Percentiles rank a stretch among this genome's conserved stretches.
Conservation (phyloP, 352 stramenopile genomes). For the Pythium biforme region DNA sequence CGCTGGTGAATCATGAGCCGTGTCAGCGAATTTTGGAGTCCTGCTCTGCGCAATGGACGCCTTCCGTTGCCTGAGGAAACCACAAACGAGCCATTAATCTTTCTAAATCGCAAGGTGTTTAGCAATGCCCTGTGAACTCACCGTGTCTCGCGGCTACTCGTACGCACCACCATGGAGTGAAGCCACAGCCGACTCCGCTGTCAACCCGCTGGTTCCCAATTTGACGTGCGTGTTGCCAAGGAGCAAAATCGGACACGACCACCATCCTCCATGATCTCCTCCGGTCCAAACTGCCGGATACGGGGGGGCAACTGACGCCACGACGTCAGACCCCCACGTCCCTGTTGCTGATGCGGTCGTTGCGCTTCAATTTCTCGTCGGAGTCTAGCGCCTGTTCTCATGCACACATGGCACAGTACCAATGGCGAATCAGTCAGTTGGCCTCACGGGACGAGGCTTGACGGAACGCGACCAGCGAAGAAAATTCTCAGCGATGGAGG, state of each 20-base stretch:
- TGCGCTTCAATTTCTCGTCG: too few species aligned
- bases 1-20: neutral
- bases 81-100: neutral
- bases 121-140: neutral
- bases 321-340: conserved; percentile 6
- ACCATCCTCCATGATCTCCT: too few species aligned
- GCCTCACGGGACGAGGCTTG: neutral
- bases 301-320: neutral
- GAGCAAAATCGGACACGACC: too few species aligned
- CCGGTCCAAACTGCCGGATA: conserved; percentile 2
- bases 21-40: neutral
- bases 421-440: too few species aligned
- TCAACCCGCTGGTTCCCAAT: too few species aligned
- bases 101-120: neutral
- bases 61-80: neutral
- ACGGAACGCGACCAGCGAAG: conserved; percentile 7
- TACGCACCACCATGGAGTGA: conserved; percentile 4
- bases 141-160: conserved; percentile 1
- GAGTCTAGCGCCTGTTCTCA: too few species aligned
- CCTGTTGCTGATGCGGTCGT: too few species aligned
- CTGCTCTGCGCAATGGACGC: neutral
- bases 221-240: too few species aligned
- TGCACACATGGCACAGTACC: too few species aligned
- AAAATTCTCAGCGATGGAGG: neutral
- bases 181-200: too few species aligned